Base-by-base conservation (phyloP, 2,329 filamentous ascomycete species). In the Colletotrichum limetticola region DNA sequence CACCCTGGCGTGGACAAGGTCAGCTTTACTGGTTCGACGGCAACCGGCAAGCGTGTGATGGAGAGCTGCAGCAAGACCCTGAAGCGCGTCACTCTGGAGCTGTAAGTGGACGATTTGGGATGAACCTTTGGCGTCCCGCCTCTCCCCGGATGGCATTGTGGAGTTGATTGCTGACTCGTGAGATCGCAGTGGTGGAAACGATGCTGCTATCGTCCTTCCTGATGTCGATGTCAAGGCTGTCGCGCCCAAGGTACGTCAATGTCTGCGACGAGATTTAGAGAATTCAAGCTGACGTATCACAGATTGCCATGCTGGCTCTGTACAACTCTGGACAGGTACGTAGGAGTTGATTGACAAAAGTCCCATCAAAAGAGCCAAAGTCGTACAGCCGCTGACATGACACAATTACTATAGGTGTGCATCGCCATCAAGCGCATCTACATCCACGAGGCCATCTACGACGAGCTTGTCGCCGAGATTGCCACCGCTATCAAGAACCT, bases 1-100 rank as follows among this genome's bases (percentile, higher is more conserved):
- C 90, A 92, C 76, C 88, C 89, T 0, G 88, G 85, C 24, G 86
- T 92, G 68, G 85, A 87, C 69, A 92, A 91, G 84, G 88, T 93
- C 78, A 86, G 84, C 75, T 93, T 93, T 80, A 92, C 91, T 0
- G 90, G 91, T 3, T 91, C 88, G 12, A 89, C 85, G 7, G 83
- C 84, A 0, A 91, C 89, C 0, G 91, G 91, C 11, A 91, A 91
- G 83, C 86, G 86, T 79, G 87, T 92, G 66, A 87, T 91, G 85
- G 85, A 85, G 68, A 86, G 84, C n/a, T 86, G 85, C 65, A 83
- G 87, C 28, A 85, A 86, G 78, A 90, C 89, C 0, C 80, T 92
- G 30, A 92, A 91, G 84, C 83, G 89, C 53, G 85, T 90, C 24
- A 91, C 88, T 1, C 85, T 92, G 16, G 91, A 92, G 79, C 85